phyloP scores from a whole-genome alignment of 2,329 filamentous ascomycete species.

The Aspergillus sergii region DNA sequence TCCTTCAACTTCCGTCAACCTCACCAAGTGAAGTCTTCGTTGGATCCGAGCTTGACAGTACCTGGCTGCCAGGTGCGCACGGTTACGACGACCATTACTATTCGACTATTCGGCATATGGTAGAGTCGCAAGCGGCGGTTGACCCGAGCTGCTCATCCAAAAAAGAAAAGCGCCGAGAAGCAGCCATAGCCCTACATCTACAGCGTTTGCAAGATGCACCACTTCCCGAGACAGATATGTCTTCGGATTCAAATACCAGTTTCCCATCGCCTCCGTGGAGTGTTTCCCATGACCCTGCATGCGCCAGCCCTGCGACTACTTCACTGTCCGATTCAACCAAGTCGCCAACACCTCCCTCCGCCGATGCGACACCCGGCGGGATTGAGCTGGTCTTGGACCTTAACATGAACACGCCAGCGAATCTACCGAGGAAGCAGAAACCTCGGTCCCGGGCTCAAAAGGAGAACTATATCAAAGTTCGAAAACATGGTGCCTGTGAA shows the following conservation, averaged over 20 bases:
- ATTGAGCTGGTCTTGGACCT: conserved; percentile 46
- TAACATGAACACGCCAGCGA: conserved; percentile 47
- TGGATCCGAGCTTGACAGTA: conserved; percentile 7
- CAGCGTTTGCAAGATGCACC: conserved; percentile 39
- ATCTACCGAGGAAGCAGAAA: conserved; percentile 46
- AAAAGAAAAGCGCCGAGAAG: conserved; percentile 46
- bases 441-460: conserved; percentile 45
- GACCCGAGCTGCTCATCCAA: conserved; percentile 37
- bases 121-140: conserved; percentile 41
- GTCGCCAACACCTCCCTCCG: conserved; percentile 19
- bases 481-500: conserved; percentile 46
- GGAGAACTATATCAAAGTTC: conserved; percentile 47
- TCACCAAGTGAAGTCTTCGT: conserved; percentile 9
- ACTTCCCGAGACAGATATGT: conserved; percentile 28
- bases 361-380: conserved; percentile 23
- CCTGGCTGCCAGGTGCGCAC: conserved; percentile 18
- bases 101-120: conserved; percentile 32
- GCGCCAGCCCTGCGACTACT: conserved; percentile 24
- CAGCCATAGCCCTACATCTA: conserved; percentile 45
- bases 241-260: conserved; percentile 32
- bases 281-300: conserved; percentile 27
- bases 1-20: conserved; percentile 11
- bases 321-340: conserved; percentile 18
- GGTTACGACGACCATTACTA: conserved; percentile 17
- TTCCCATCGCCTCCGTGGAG: conserved; percentile 35